Evolutionary conservation across 352 stramenopile species (phyloP), one percentile per base, ranked within the genome.

Genomic region (Aphanomyces invadans): DNA sequence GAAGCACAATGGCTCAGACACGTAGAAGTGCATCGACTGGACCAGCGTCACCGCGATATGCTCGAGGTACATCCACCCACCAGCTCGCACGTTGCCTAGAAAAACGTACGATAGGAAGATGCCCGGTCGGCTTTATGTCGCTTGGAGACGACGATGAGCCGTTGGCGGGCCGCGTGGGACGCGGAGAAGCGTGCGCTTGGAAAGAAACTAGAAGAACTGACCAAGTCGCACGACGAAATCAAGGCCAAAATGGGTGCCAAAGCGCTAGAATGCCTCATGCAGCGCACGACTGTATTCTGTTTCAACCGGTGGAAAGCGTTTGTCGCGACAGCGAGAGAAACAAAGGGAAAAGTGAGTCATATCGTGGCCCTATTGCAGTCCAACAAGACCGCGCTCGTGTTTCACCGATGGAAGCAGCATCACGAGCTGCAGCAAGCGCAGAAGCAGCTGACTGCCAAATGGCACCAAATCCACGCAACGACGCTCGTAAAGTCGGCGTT

Each of bases 231-330:
- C 2, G 29, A 60, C 11, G 3, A 67, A 28, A 21, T 67, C 7
- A 7, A 21, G 1, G 45, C 42, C 9, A 51, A 39, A 23, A 25
- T 67, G 15, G 60, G 38, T 10, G 26, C 28, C 21, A 56, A 67
- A 31, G 60, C 60, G 15, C 60, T 67, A 3, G 38, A 67, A 12
- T 49, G 28, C 36, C 48, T 49, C 12, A 39, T 67, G 5, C 60
- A 67, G 42, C 39, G 42, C 29, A 57, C 60, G 38, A 48, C 19
- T n/a, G 60, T 67, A 19, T 67, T 25, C 25, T 31, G 32, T n/a
- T 67, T 67, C 32, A 67, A 67, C 32, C 60, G 49, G 15, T 67
- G 60, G 60, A 67, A 67, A 32, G 21, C n/a, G 12, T 67, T 51
- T 36, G 60, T 67, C 2, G 45, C 23, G 12, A 57, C 17, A 5